Conservation (phyloP, 2,329 filamentous ascomycete genomes). For the Verticillium dahliae region DNA sequence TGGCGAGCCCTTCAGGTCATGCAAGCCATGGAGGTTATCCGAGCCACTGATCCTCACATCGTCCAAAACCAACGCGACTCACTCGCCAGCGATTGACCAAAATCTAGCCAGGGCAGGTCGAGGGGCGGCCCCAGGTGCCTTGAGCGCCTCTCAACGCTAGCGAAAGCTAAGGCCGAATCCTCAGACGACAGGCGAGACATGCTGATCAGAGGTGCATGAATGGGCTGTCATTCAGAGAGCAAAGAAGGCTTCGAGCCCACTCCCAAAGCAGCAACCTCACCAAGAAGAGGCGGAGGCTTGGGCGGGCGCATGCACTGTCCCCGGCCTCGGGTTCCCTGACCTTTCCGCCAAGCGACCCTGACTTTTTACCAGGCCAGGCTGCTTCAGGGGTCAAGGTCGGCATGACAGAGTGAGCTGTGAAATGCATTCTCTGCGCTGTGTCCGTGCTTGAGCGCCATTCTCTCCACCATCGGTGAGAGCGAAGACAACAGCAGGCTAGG, state of each 20-base stretch:
- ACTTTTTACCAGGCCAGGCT: not conserved
- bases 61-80: not conserved
- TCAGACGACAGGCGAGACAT: not conserved
- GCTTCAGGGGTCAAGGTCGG: not conserved
- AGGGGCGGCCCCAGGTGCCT: not conserved
- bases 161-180: conserved; percentile 4
- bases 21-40: not conserved
- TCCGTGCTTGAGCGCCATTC: not conserved
- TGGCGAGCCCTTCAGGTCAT: not conserved
- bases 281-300: not conserved
- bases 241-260: not conserved
- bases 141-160: conserved; percentile 5
- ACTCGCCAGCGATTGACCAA: not conserved
- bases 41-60: not conserved
- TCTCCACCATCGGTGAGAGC: not conserved
- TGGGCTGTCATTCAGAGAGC: not conserved
- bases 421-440: not conserved
- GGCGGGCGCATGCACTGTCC: not conserved
- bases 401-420: not conserved
- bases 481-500: not conserved
- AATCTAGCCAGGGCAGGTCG: not conserved
- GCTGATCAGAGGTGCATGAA: not conserved
- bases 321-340: not conserved
- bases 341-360: not conserved
- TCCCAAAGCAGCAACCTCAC: not conserved